Conservation (phyloP, 768 basidiomycete genomes). For the Asterophora parasitica region DNA sequence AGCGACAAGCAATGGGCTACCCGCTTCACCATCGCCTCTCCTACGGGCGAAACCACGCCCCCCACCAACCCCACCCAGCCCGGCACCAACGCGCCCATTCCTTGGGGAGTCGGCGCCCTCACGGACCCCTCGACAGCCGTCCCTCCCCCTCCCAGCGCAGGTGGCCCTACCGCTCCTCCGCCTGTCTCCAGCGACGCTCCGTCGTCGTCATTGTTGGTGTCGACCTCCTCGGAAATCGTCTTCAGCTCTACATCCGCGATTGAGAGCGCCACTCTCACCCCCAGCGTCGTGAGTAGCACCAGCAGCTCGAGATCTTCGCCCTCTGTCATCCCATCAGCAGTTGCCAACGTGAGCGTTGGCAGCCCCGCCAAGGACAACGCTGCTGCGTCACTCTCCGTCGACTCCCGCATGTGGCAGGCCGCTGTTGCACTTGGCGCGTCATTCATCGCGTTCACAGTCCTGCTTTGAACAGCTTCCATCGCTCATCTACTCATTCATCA, state of each 20-base stretch:
- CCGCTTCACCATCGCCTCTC: slow-evolving; percentile 67
- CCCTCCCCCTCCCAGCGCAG: slow-evolving; percentile 26
- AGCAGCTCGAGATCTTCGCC: background rate
- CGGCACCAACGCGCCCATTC: slow-evolving; percentile 43
- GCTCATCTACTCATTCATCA: background rate
- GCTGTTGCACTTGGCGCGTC: slow-evolving; percentile 15
- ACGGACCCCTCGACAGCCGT: slow-evolving; percentile 36
- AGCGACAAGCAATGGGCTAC: slow-evolving; percentile 58
- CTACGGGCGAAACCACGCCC: slow-evolving; percentile 38
- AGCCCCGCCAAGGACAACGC: slow-evolving; percentile 14
- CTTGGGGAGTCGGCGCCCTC: slow-evolving; percentile 66
- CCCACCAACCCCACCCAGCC: slow-evolving; percentile 54
- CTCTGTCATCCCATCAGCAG: background rate
- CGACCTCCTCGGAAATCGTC: too few relatives aligned
- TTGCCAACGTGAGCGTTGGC: slow-evolving; percentile 10
- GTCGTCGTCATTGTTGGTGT: background rate
- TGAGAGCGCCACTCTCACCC: background rate
- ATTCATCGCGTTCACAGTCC: slow-evolving; percentile 11
- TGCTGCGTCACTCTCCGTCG: slow-evolving; percentile 10
- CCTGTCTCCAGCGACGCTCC: slow-evolving; percentile 4
- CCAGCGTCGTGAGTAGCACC: background rate
- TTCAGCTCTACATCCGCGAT: too few relatives aligned
- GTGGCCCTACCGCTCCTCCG: slow-evolving; percentile 3
- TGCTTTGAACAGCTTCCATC: slow-evolving; percentile 8
- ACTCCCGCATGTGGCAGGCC: slow-evolving; percentile 18